These are phyloP conservation scores for Ambrosia artemisiifolia DNA, from an alignment of 129 eudicot species.

Conservation along the genomic window DNA sequence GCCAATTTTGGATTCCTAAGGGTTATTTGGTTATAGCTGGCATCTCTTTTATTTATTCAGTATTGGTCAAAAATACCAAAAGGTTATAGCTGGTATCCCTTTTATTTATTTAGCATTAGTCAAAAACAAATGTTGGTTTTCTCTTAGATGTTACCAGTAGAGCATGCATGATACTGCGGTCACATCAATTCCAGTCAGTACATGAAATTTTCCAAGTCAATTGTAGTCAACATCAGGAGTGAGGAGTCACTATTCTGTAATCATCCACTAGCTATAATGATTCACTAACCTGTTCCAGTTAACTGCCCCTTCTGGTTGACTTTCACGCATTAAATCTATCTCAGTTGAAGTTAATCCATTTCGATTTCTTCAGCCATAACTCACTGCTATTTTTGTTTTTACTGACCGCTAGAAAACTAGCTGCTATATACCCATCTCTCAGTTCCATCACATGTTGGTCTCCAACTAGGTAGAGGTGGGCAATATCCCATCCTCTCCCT, in stretches of 20 bases:
- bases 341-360: neutral
- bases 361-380: neutral
- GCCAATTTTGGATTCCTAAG: neutral
- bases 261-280: neutral
- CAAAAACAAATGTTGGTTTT: neutral
- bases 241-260: neutral
- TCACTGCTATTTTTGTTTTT: neutral
- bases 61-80: neutral
- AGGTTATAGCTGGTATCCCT: no score
- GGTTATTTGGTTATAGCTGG: conserved; percentile 5
- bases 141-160: neutral
- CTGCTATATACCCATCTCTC: neutral
- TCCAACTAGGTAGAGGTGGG: no score
- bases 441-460: no score
- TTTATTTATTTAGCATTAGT: no score
- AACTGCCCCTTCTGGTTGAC: neutral
- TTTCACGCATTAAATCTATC: neutral
- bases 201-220: no score
- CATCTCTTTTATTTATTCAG: neutral
- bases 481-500: neutral
- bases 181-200: no score
- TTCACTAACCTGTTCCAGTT: neutral
- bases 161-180: neutral
- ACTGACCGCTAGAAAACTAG: neutral
- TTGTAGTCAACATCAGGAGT: neutral